A percentile compares a stretch with the other conserved stretches of the same genome.
These are phyloP conservation scores for Podospora fimiseda DNA, from an alignment of 495 filamentous ascomycete genomes.

Conservation along the genomic window DNA sequence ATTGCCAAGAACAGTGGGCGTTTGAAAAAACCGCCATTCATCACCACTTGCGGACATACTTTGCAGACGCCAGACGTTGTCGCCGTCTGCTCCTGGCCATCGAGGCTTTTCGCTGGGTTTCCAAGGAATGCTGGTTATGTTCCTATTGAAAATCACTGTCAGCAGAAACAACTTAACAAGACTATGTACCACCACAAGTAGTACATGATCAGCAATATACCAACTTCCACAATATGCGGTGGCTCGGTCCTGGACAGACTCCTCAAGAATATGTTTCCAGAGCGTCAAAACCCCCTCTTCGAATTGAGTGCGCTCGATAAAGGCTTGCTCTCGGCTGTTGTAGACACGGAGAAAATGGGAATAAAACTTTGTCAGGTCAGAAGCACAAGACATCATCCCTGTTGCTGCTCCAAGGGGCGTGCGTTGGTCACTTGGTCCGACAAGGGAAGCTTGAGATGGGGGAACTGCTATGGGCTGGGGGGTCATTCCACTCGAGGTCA, in stretches of 20 bases:
- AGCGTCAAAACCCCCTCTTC: slow-evolving; percentile 13
- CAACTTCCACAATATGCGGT: slow-evolving; percentile 11
- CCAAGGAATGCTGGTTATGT: slow-evolving; percentile 6
- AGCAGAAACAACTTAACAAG: no score
- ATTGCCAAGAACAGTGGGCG: neutral
- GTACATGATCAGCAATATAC: no score
- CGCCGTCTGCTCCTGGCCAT: slow-evolving; percentile 17
- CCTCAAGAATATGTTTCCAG: slow-evolving; percentile 4
- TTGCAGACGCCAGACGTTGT: slow-evolving; percentile 10
- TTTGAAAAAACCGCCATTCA: neutral
- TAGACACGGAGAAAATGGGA: slow-evolving; percentile 4
- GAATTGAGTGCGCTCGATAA: slow-evolving; percentile 10
- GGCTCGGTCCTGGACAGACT: no score
- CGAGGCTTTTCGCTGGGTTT: neutral
- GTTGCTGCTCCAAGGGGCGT: slow-evolving; percentile 9
- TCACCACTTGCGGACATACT: neutral
- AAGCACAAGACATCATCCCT: slow-evolving; percentile 14
- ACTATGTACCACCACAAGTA: no score
- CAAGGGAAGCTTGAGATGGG: slow-evolving; percentile 6
- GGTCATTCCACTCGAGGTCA: no score
- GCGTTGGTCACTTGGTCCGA: neutral
- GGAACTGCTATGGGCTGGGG: neutral
- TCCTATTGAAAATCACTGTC: no score
- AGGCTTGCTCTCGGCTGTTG: neutral
- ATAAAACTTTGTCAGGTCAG: slow-evolving; percentile 14